phyloP scores from a whole-genome alignment of 148 eudicot genomes.

The Amaranthus cruentus region DNA sequence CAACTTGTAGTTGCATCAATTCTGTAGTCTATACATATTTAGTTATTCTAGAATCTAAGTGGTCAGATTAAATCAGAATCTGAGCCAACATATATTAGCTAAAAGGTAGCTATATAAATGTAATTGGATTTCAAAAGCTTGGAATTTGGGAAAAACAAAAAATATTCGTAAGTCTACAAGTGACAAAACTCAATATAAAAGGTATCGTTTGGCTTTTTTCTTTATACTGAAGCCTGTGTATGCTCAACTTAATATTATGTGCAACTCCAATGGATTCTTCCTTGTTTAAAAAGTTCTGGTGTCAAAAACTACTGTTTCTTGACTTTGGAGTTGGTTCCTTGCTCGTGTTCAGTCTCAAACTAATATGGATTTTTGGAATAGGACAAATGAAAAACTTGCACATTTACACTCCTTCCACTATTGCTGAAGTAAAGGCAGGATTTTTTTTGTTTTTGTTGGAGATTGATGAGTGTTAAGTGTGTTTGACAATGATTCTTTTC shows the following conservation, averaged over 20 bases:
- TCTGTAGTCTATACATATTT: too few species aligned
- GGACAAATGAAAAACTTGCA: neutral
- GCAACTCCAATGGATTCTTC: neutral
- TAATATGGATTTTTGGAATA: neutral
- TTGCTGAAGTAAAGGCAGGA: neutral
- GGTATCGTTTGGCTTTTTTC: neutral
- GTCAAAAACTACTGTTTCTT: neutral
- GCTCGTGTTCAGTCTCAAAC: slow-evolving; percentile 3
- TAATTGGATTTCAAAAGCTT: too few species aligned
- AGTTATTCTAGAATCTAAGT: too few species aligned
- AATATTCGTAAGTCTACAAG: too few species aligned
- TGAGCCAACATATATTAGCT: too few species aligned
- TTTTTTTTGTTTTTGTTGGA: slow-evolving; percentile 1
- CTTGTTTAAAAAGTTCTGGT: neutral
- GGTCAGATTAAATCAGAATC: too few species aligned
- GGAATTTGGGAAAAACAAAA: too few species aligned
- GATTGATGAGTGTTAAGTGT: neutral
- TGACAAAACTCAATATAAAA: too few species aligned
- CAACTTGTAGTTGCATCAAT: too few species aligned
- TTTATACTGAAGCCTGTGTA: neutral
- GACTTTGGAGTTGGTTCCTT: neutral
- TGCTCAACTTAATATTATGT: neutral
- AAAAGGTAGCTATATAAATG: too few species aligned
- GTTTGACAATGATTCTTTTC: slow-evolving; percentile 13
- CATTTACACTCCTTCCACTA: too few species aligned